A percentile compares a stretch with the other conserved stretches of the same genome.
These are phyloP conservation scores for Endothia cerciana DNA, from an alignment of 2,329 filamentous ascomycete genomes.

Conservation along the genomic window DNA sequence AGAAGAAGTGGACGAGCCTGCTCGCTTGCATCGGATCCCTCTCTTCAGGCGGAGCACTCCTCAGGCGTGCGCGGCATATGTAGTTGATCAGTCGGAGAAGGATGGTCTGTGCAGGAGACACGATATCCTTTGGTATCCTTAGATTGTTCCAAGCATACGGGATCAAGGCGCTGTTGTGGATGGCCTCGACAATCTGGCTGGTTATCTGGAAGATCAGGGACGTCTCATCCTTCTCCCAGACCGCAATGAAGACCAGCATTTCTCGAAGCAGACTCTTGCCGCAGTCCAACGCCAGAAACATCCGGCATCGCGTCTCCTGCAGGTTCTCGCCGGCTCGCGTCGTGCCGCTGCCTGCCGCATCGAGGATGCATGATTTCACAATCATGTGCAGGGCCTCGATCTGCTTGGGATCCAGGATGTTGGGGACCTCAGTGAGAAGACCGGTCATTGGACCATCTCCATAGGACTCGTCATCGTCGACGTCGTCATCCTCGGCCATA, in stretches of 20 bases:
- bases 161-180: conserved; percentile 85
- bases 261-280: conserved; percentile 88
- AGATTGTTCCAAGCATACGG: conserved; percentile 92
- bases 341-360: conserved; percentile 72
- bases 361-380: conserved; percentile 91
- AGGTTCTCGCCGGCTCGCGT: conserved; percentile 76
- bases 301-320: conserved; percentile 87
- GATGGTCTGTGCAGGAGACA: conserved; percentile 91
- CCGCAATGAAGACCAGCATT: conserved; percentile 92
- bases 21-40: conserved; percentile 59
- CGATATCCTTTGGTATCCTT: conserved; percentile 91
- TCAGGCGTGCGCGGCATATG: conserved; percentile 70
- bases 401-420: conserved; percentile 91
- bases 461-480: conserved; percentile 78
- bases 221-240: conserved; percentile 93
- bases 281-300: conserved; percentile 86
- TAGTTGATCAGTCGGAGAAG: conserved; percentile 89
- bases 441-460: conserved; percentile 80
- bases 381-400: conserved; percentile 98
- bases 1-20: conserved; percentile 82
- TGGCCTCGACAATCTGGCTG: conserved; percentile 91
- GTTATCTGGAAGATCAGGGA: conserved; percentile 97
- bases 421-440: conserved; percentile 87
- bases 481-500: conserved; percentile 68
- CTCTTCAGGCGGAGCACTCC: conserved; percentile 49